phyloP scores from a whole-genome alignment of 2,329 filamentous ascomycete genomes.

The Erysiphe pulchra region DNA sequence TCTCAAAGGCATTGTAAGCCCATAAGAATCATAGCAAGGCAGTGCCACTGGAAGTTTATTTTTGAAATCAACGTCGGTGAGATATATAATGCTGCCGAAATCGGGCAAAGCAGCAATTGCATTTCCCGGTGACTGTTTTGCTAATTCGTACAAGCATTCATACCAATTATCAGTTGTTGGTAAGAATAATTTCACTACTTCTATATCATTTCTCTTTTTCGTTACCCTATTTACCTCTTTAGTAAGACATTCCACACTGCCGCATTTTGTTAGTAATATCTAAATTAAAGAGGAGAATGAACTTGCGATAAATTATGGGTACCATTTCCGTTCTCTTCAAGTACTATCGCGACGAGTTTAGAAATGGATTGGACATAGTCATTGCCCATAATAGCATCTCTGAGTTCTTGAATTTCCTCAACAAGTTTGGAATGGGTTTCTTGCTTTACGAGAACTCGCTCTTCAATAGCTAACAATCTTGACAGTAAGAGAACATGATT shows the following conservation, averaged over 20 bases:
- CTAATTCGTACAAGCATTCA: neutral
- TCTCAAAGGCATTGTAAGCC: constrained; percentile 46
- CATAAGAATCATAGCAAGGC: constrained; percentile 11
- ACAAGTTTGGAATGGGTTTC: neutral
- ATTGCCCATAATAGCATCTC: neutral
- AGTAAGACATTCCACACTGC: neutral
- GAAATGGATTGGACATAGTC: neutral
- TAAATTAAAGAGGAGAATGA: neutral
- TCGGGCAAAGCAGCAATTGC: neutral
- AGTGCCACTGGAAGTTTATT: neutral
- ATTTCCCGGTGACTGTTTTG: neutral
- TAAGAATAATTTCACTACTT: neutral
- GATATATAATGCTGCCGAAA: neutral
- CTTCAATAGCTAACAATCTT: neutral
- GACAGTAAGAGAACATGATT: neutral
- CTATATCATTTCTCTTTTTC: neutral
- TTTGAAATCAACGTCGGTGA: neutral
- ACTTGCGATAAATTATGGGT: neutral
- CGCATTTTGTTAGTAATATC: neutral
- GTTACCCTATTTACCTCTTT: neutral
- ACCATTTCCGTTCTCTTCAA: neutral
- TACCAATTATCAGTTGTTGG: neutral
- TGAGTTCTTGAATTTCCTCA: neutral
- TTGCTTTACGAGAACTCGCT: neutral
- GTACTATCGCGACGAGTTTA: neutral